These are phyloP conservation scores for Oryza brachyantha DNA, from an alignment of 176 grass and related monocot species.

Conservation along the genomic window DNA sequence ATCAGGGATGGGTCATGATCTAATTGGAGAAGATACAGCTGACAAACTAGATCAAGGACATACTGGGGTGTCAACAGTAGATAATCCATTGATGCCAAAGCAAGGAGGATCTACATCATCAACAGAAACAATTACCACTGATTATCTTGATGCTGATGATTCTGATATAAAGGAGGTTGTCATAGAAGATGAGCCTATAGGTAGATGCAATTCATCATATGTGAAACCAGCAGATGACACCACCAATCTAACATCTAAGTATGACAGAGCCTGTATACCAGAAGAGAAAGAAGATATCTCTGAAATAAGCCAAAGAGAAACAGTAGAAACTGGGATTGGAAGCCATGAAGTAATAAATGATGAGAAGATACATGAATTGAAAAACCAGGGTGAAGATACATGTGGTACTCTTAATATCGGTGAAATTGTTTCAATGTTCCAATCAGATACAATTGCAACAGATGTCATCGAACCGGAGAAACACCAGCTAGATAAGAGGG, in stretches of 20 bases:
- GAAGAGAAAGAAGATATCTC: constrained; percentile 30
- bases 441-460: constrained; percentile 14
- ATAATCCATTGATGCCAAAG: constrained; percentile 7
- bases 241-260: constrained; percentile 13
- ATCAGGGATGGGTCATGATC: constrained; percentile 28
- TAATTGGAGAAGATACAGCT: constrained; percentile 20
- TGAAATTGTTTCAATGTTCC: constrained; percentile 9
- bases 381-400: constrained; percentile 8
- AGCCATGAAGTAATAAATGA: constrained; percentile 8
- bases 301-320: constrained; percentile 9
- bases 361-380: constrained; percentile 5
- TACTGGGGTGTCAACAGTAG: constrained; percentile 14
- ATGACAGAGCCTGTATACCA: neutral
- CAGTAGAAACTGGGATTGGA: neutral
- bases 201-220: constrained; percentile 16
- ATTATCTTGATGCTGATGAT: constrained; percentile 40
- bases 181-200: constrained; percentile 32
- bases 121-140: constrained; percentile 30
- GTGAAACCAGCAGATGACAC: constrained; percentile 12
- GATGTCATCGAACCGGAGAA: constrained; percentile 16
- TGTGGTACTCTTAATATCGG: neutral
- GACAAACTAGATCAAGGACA: constrained; percentile 27
- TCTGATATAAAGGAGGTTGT: constrained; percentile 46
- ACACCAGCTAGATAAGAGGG: constrained; percentile 24
- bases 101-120: constrained; percentile 36